phyloP scores from a whole-genome alignment of 306 rosid species.

The Fragaria iinumae region DNA sequence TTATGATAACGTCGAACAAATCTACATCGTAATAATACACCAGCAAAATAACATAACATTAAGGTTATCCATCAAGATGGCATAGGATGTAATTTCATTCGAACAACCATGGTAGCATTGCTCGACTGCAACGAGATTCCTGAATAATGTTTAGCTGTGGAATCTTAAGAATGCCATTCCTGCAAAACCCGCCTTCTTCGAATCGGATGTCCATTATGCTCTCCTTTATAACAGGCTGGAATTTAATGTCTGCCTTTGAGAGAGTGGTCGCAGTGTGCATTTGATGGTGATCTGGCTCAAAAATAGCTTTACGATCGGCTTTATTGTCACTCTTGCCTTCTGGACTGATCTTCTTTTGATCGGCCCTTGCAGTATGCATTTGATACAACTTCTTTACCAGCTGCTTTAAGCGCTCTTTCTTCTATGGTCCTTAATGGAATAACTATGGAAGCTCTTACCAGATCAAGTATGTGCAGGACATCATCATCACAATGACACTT shows the following conservation, averaged over 20 bases:
- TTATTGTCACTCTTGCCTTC: not conserved
- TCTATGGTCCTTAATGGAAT: not conserved
- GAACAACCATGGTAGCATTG: conserved; percentile 18
- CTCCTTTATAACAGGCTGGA: not conserved
- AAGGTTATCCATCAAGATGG: conserved; percentile 17
- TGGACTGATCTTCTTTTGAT: not conserved
- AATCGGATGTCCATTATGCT: conserved; percentile 13
- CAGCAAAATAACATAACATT: too few species aligned
- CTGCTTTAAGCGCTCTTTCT: not conserved
- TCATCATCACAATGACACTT: too few species aligned
- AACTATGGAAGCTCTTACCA: not conserved
- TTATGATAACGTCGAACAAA: too few species aligned
- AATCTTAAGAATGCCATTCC: not conserved
- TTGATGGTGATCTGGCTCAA: not conserved
- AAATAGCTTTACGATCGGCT: not conserved
- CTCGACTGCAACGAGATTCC: conserved; percentile 20
- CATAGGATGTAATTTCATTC: conserved; percentile 19
- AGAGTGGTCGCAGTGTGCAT: not conserved
- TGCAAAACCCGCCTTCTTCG: not conserved
- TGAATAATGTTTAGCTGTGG: not conserved
- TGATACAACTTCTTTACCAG: not conserved
- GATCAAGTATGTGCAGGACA: too few species aligned
- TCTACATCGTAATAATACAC: too few species aligned
- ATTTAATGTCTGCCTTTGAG: not conserved
- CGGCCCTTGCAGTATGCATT: not conserved